Percentiles rank a stretch among this genome's conserved stretches.
Conservation (phyloP, 23 red algal genomes). For the Cyanidiococcus yangmingshanensis region DNA sequence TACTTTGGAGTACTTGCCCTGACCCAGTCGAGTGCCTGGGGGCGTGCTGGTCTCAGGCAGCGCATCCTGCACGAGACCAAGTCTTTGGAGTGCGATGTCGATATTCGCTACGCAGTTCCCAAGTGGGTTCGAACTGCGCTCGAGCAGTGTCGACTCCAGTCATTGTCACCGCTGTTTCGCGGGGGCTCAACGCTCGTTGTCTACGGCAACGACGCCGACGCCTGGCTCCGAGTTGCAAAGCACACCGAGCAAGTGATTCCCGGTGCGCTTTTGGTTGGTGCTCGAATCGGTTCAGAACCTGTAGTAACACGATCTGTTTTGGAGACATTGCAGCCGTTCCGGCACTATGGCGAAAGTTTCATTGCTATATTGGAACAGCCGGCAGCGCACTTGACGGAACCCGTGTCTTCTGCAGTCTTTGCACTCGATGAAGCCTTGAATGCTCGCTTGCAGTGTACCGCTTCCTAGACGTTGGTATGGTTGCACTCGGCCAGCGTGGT, state of each 20-base stretch:
- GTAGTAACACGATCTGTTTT: not conserved
- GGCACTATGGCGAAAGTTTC: not conserved
- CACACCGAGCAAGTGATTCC: conserved; percentile 4
- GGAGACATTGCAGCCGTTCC: not conserved
- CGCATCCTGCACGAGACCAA: conserved; percentile 6
- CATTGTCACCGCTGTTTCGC: not conserved
- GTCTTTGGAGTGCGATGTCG: not conserved
- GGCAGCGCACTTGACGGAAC: not conserved
- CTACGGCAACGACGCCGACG: not conserved
- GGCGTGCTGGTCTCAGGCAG: not conserved
- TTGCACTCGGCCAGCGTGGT: not conserved
- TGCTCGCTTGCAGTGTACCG: not conserved
- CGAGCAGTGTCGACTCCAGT: not conserved
- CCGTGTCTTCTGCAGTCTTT: not conserved
- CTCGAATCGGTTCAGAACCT: not conserved
- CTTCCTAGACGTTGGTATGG: not conserved
- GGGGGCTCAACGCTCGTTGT: not conserved
- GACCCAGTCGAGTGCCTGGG: not conserved
- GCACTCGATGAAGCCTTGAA: not conserved
- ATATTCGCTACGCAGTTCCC: not conserved
- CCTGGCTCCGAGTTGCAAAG: conserved; percentile 5
- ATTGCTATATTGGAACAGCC: not conserved
- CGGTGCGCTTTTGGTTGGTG: not conserved
- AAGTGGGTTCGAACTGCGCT: not conserved
- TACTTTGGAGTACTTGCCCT: not conserved